Evolutionary conservation across 208 protist species (phyloP), one percentile per base, ranked within the genome.

Genomic region (Trypanosoma brucei): DNA sequence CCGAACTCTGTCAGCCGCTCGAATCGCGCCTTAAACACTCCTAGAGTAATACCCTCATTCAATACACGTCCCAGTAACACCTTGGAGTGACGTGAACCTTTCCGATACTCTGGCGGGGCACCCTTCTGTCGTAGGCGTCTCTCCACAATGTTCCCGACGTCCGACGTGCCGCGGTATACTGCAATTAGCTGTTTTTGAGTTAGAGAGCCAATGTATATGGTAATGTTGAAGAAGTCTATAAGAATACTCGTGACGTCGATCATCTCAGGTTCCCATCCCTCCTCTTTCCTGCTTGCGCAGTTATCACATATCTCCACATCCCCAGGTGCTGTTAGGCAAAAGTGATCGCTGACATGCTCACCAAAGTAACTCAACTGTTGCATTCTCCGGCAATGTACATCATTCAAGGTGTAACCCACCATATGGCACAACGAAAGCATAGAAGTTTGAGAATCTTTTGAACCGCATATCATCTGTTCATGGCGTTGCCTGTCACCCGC

Each of bases 301-400:
- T 92, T 93, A 57, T 95, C 89, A 59, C 89, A 95, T 7, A 92
- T 40, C 62, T 89, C 72, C 13, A 74, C 64, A 46, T 55, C 52
- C 22, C 66, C 58, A n/a, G 57, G 60, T 58, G 85, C 72, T 37
- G 70, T 71, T 22, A 95, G 50, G 45, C 89, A 95, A 51, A 77
- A 91, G 53, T 93, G 85, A 13, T 70, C 46, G 52, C 79, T 76
- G 9, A 93, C 80, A 30, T 72, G 61, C 62, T 95, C 86, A 34
- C 89, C 89, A 80, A 95, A 95, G 68, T 95, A 76, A 9, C 67
- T 65, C 5, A 95, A 76, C 69, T 95, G 89, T 76, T 95, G 89
- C 30, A 81, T 76, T 8, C 89, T 79, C 11, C 89, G 89, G 55
- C 89, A 95, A 48, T 92, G 82, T 40, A 93, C 85, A 61, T 95